Conservation (phyloP, 1,284 basidiomycete species). For the Boletus holoroseus region DNA sequence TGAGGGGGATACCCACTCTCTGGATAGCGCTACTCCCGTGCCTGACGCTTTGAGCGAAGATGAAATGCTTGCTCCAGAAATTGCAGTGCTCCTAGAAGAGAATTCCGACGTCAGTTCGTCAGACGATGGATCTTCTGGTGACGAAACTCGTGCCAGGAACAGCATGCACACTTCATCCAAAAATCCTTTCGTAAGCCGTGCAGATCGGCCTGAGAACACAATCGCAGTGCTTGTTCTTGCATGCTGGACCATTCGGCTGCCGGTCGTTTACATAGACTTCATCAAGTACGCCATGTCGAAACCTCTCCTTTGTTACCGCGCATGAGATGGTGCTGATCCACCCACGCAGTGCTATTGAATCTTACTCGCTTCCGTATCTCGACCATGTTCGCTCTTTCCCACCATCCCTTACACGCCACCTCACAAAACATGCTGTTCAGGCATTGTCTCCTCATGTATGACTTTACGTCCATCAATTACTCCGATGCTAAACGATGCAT, state of each 20-base stretch:
- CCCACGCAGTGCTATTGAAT: slow-evolving; percentile 57
- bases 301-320: neutral
- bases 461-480: slow-evolving; percentile 11
- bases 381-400: slow-evolving; percentile 69
- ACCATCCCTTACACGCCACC: slow-evolving; percentile 54
- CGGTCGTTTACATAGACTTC: slow-evolving; percentile 70
- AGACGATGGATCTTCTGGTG: slow-evolving; percentile 36
- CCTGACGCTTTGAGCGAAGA: slow-evolving; percentile 25
- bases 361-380: slow-evolving; percentile 76
- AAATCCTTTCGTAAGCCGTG: slow-evolving; percentile 27
- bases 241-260: slow-evolving; percentile 75
- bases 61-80: slow-evolving; percentile 40
- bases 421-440: slow-evolving; percentile 62
- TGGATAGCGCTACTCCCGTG: neutral
- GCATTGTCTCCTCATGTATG: slow-evolving; percentile 64
- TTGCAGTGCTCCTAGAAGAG: slow-evolving; percentile 50
- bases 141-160: slow-evolving; percentile 17
- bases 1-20: slow-evolving; percentile 6
- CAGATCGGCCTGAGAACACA: slow-evolving; percentile 55
- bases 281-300: slow-evolving; percentile 47
- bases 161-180: slow-evolving; percentile 11
- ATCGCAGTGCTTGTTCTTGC: slow-evolving; percentile 64
- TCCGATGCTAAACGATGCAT: slow-evolving; percentile 12
- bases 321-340: slow-evolving; percentile 6
- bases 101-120: slow-evolving; percentile 48